These are phyloP conservation scores for Emericellopsis terricola DNA, from an alignment of 495 filamentous ascomycete species.

Conservation along the genomic window DNA sequence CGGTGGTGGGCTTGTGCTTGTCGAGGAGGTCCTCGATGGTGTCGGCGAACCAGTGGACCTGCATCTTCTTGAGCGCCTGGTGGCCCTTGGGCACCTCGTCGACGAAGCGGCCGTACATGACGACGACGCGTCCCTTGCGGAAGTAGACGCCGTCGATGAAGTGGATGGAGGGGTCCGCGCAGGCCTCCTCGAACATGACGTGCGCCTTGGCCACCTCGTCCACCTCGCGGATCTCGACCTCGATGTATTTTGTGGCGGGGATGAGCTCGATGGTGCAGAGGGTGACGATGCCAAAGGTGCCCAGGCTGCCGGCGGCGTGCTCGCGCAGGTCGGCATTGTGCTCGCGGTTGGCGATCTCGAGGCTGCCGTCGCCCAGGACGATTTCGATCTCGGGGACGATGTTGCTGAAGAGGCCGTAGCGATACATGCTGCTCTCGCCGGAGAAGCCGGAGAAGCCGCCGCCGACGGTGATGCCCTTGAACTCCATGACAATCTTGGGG, in stretches of 20 bases:
- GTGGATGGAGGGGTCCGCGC: constrained; percentile 18
- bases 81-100: constrained; percentile 11
- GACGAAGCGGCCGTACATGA: constrained; percentile 32
- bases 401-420: constrained; percentile 39
- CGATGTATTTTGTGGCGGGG: constrained; percentile 30
- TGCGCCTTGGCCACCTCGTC: constrained; percentile 11
- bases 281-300: constrained; percentile 39
- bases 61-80: constrained; percentile 1
- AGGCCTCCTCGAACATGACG: constrained; percentile 11
- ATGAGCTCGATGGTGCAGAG: constrained; percentile 36
- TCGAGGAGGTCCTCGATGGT: constrained; percentile 12
- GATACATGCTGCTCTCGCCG: constrained; percentile 41
- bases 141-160: constrained; percentile 32
- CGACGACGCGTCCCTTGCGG: constrained; percentile 22
- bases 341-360: constrained; percentile 17
- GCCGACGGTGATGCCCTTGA: constrained; percentile 48
- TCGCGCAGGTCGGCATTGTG: constrained; percentile 32
- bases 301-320: constrained; percentile 37
- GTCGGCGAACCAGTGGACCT: constrained; percentile 19
- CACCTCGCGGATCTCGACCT: constrained; percentile 31
- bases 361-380: constrained; percentile 34
- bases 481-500: constrained; percentile 42
- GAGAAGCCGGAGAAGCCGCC: constrained; percentile 43
- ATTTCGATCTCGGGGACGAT: constrained; percentile 41
- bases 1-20: constrained; percentile 10